Evolutionary conservation across 148 eudicot species (phyloP).

Genomic region (Amaranthus hypochondriacus): DNA sequence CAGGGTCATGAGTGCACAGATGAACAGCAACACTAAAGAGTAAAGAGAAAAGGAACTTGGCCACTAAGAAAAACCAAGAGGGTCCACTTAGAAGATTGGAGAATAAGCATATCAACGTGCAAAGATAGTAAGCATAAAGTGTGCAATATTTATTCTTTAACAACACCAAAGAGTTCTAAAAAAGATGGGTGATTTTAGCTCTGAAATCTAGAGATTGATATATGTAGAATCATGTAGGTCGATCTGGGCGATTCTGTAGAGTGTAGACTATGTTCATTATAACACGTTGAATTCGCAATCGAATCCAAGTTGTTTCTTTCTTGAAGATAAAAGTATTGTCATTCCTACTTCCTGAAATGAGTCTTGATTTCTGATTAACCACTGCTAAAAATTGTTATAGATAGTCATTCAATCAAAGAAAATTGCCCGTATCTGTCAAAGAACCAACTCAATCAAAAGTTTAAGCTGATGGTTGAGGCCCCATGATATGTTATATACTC

Average conservation of each 20-base stretch:
- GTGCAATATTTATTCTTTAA: constrained; percentile 17
- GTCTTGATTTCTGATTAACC: neutral
- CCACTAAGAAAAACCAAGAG: constrained; percentile 22
- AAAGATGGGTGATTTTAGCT: constrained; percentile 16
- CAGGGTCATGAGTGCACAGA: constrained; percentile 11
- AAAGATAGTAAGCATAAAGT: constrained; percentile 27
- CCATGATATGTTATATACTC: too few species aligned
- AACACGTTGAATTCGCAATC: constrained; percentile 8
- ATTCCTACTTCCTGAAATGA: neutral
- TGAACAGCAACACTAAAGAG: neutral
- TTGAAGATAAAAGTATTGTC: neutral
- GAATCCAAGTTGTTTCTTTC: neutral
- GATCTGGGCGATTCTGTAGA: neutral
- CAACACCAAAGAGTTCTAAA: constrained; percentile 7
- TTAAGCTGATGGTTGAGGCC: too few species aligned
- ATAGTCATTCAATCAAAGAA: neutral
- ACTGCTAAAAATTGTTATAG: neutral
- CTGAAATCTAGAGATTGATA: constrained; percentile 1
- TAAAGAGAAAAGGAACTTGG: constrained; percentile 1
- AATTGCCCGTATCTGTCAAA: too few species aligned
- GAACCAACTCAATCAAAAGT: too few species aligned
- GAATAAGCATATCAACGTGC: constrained; percentile 28
- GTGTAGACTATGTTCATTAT: neutral
- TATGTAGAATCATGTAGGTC: constrained; percentile 8
- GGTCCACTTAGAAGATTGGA: constrained; percentile 21